Conservation (phyloP, 306 rosid species). For the Glycyrrhiza uralensis region DNA sequence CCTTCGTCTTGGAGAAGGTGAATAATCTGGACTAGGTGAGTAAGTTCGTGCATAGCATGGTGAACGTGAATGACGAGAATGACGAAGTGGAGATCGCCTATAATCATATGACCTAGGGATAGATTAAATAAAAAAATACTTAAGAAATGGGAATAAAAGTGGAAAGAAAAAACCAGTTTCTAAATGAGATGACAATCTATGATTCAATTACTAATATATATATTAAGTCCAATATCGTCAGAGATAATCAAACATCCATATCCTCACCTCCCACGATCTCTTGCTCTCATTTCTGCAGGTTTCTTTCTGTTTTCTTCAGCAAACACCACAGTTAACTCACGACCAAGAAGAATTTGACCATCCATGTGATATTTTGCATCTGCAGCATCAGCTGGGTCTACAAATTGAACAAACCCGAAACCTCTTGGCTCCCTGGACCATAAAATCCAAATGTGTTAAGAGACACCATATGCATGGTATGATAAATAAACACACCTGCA, state of each 20-base stretch:
- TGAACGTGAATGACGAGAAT: constrained; percentile 43
- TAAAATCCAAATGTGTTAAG: not conserved
- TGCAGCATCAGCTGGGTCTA: constrained; percentile 72
- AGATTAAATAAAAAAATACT: not conserved
- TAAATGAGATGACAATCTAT: not conserved
- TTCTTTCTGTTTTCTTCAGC: constrained; percentile 83
- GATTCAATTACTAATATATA: not conserved
- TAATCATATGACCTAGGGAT: constrained; percentile 34
- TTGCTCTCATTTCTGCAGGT: constrained; percentile 78
- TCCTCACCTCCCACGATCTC: constrained; percentile 56
- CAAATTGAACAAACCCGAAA: constrained; percentile 73
- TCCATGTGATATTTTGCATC: constrained; percentile 85
- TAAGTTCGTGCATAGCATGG: constrained; percentile 41
- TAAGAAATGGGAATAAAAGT: not conserved
- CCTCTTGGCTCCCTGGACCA: constrained; percentile 74
- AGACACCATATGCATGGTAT: not conserved
- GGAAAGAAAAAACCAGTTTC: not conserved
- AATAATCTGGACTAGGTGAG: constrained; percentile 50
- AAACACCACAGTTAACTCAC: constrained; percentile 72
- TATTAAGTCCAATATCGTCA: not conserved
- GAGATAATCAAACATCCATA: not conserved
- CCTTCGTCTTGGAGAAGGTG: constrained; percentile 48
- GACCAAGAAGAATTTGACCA: constrained; percentile 70
- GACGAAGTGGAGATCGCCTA: constrained; percentile 34
- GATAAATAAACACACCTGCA: not conserved